These are phyloP conservation scores for Oryza rufipogon DNA, from an alignment of 176 grass and related monocot genomes.

Conservation along the genomic window DNA sequence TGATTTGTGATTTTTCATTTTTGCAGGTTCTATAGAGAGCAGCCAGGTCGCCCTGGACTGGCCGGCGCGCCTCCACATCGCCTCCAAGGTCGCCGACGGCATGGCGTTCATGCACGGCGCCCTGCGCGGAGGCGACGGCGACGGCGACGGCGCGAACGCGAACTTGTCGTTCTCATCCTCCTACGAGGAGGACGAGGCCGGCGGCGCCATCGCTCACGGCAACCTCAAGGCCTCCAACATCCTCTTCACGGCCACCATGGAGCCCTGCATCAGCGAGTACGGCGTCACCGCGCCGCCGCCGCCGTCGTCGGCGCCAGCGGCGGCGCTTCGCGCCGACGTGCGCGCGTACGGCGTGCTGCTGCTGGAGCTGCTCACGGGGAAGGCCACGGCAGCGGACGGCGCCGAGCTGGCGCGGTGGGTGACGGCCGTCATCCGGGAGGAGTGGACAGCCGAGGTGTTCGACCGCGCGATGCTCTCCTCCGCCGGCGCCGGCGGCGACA, in stretches of 20 bases:
- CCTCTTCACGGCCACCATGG: conserved; percentile 58
- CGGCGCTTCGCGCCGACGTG: conserved; percentile 47
- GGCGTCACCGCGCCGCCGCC: conserved; percentile 34
- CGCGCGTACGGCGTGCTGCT: conserved; percentile 51
- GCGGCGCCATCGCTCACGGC: conserved; percentile 52
- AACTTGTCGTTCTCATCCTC: conserved; percentile 23
- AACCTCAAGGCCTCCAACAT: conserved; percentile 73
- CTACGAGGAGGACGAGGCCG: not conserved
- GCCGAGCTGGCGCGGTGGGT: conserved; percentile 67
- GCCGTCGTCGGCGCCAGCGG: conserved; percentile 10
- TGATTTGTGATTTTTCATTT: not conserved
- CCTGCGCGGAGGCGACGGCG: conserved; percentile 10
- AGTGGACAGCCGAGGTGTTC: conserved; percentile 84
- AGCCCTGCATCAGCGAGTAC: conserved; percentile 70
- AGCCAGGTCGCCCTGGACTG: conserved; percentile 49
- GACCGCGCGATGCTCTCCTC: conserved; percentile 48
- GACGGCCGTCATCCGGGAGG: conserved; percentile 61
- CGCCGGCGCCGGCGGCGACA: not conserved
- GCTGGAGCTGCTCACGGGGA: conserved; percentile 73
- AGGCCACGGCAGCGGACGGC: conserved; percentile 44
- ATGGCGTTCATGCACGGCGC: conserved; percentile 65
- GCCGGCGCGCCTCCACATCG: conserved; percentile 49
- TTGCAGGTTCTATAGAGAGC: conserved; percentile 46
- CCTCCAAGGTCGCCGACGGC: conserved; percentile 54
- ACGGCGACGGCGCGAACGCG: conserved; percentile 1